Conservation (phyloP, 371 early-diverging fungal species). For the Mucor ambiguus region DNA sequence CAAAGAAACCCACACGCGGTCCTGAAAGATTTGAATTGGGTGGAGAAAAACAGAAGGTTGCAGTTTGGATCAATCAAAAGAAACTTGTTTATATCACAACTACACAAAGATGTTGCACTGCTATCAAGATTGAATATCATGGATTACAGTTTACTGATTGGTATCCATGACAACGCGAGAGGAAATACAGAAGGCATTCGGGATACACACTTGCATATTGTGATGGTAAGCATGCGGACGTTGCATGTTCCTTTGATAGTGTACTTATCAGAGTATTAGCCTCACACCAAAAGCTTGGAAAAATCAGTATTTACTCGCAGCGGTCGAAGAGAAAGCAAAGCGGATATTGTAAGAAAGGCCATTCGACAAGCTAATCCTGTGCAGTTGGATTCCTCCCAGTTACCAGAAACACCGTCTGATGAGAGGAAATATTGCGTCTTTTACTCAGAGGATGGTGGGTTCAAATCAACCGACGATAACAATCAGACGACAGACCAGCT, state of each 20-base stretch:
- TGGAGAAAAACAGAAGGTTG: constrained; percentile 65
- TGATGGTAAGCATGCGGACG: neutral
- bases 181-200: constrained; percentile 87
- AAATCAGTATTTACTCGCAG: constrained; percentile 1
- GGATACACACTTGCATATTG: constrained; percentile 58
- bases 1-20: constrained; percentile 77
- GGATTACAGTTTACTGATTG: constrained; percentile 96
- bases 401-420: constrained; percentile 48
- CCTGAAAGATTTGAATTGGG: constrained; percentile 95
- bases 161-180: constrained; percentile 82
- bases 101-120: constrained; percentile 82
- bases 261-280: neutral
- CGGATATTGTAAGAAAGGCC: constrained; percentile 68
- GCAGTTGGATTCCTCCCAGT: constrained; percentile 55
- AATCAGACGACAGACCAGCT: constrained; percentile 68
- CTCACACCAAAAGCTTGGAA: constrained; percentile 10
- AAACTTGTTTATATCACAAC: constrained; percentile 73
- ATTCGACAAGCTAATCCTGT: constrained; percentile 69
- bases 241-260: neutral
- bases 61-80: constrained; percentile 83
- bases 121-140: constrained; percentile 83
- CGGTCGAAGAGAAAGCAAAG: constrained; percentile 52
- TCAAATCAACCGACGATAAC: constrained; percentile 72
- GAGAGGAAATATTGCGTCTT: constrained; percentile 77
- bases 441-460: constrained; percentile 91